phyloP scores from a whole-genome alignment of 2,329 filamentous ascomycete genomes.

The Fusarium fujikuroi region DNA sequence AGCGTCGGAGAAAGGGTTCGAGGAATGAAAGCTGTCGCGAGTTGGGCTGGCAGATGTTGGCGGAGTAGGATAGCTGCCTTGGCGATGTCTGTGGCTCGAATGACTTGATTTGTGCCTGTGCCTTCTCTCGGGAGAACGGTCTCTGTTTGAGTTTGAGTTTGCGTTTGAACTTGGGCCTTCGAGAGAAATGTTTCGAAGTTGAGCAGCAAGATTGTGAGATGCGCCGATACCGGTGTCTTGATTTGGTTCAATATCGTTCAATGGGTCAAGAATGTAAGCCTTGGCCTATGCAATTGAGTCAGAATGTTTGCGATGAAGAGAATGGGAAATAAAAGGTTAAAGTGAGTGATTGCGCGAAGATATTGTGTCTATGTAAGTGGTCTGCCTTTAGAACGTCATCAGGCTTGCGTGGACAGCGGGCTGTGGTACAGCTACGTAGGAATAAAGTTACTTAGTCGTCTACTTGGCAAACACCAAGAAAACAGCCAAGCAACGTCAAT shows the following conservation, averaged over 20 bases:
- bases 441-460: conserved; percentile 5
- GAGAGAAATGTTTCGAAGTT: conserved; percentile 31
- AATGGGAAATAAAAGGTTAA: background rate
- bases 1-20: conserved; percentile 54
- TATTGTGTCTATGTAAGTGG: background rate
- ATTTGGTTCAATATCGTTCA: conserved; percentile 73
- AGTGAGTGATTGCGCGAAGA: background rate
- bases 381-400: conserved; percentile 34
- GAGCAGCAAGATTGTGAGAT: conserved; percentile 38
- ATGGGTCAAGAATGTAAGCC: conserved; percentile 75
- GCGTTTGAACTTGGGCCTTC: conserved; percentile 21
- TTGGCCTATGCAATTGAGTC: conserved; percentile 61
- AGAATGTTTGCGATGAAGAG: background rate
- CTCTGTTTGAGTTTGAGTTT: conserved; percentile 18
- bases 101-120: conserved; percentile 11
- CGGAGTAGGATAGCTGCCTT: conserved; percentile 56
- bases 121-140: background rate
- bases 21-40: conserved; percentile 57
- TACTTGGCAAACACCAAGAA: conserved; percentile 37
- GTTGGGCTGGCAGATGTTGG: conserved; percentile 66
- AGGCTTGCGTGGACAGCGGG: conserved; percentile 39
- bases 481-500: conserved; percentile 18
- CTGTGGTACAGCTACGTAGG: conserved; percentile 13
- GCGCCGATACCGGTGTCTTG: conserved; percentile 67
- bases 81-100: conserved; percentile 13